Evolutionary conservation across 371 early-diverging fungal genomes (phyloP), one percentile per base, ranked within the genome.

Genomic region (Entomophthora muscae): DNA sequence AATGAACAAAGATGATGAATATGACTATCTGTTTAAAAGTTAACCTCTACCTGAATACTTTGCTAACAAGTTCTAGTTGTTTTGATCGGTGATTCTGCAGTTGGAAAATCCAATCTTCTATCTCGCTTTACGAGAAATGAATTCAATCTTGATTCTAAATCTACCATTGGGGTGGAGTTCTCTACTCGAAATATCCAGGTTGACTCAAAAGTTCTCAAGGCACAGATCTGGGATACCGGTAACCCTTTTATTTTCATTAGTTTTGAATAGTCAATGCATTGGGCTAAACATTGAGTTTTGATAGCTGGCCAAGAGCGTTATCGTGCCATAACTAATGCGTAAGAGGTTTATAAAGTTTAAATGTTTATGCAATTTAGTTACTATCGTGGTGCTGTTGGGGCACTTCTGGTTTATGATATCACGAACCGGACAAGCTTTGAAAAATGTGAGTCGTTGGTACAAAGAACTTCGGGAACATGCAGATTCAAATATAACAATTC

Each of bases 141-240:
- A 72, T 98, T 98, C 79, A 91, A 88, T 73, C 73, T 93, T 66
- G 95, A 94, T 67, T 91, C 95, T 61, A 98, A 97, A 72, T 94
- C 98, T 52, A 99, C 99, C 64, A 99, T 99, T 72, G 99, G 99
- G 65, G 99, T 99, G 51, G 98, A 99, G 74, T 99, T 99, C 78
- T 98, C 95, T 53, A 98, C 99, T 32, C 83, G 95, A 65, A 89
- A 85, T 72, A 95, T 99, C 69, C 89, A 69, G 67, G 75, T 94
- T 52, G 86, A 87, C 61, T 80, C 81, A 64, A 84, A 87, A 66
- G 83, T 81, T 65, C 83, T 97, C 68, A 96, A 96, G 74, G 79
- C 98, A 24, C 98, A 98, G 73, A 91, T 98, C 62, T 99, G 99
- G 99, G 99, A 99, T 73, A 98, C 99, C 13, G 94, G 91, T 69